Conservation (phyloP, 2,329 filamentous ascomycete genomes). For the Paramyrothecium roridum region DNA sequence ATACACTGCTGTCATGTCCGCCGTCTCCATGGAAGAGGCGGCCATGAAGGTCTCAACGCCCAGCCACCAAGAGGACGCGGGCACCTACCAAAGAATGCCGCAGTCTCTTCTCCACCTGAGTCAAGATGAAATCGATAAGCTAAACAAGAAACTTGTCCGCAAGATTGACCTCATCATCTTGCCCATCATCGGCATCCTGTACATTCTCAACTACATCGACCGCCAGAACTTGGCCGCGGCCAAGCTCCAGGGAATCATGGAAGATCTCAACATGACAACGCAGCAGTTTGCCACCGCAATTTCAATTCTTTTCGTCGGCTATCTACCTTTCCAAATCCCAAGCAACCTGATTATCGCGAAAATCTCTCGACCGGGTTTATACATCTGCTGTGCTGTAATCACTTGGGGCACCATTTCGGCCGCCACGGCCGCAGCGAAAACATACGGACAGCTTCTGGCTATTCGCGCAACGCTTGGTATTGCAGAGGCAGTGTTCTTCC, state of each 20-base stretch:
- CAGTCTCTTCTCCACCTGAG: slow-evolving; percentile 4
- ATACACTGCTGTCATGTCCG: too few species aligned
- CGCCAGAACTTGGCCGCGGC: slow-evolving; percentile 19
- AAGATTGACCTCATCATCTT: slow-evolving; percentile 12
- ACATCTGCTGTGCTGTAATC: slow-evolving; percentile 15
- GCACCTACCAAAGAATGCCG: slow-evolving; percentile 3
- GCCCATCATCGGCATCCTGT: slow-evolving; percentile 27
- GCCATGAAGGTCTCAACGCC: neutral
- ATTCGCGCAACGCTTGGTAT: slow-evolving; percentile 42
- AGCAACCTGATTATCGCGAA: slow-evolving; percentile 27
- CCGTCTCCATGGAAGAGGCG: slow-evolving; percentile 4
- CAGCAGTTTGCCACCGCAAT: slow-evolving; percentile 34
- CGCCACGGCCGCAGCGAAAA: slow-evolving; percentile 42
- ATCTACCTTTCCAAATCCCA: slow-evolving; percentile 31
- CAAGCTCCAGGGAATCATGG: slow-evolving; percentile 22
- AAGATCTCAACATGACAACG: slow-evolving; percentile 33
- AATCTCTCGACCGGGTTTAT: slow-evolving; percentile 12
- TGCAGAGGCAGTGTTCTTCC: slow-evolving; percentile 54
- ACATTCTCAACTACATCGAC: slow-evolving; percentile 39
- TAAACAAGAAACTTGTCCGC: slow-evolving; percentile 11
- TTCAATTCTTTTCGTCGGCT: slow-evolving; percentile 29
- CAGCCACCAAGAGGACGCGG: neutral
- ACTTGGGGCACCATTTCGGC: slow-evolving; percentile 20
- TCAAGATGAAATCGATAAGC: slow-evolving; percentile 5
- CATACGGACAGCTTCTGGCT: slow-evolving; percentile 22